These are phyloP conservation scores for Cryptococcus sp. DNA, from an alignment of 1,284 basidiomycete species.

Conservation along the genomic window DNA sequence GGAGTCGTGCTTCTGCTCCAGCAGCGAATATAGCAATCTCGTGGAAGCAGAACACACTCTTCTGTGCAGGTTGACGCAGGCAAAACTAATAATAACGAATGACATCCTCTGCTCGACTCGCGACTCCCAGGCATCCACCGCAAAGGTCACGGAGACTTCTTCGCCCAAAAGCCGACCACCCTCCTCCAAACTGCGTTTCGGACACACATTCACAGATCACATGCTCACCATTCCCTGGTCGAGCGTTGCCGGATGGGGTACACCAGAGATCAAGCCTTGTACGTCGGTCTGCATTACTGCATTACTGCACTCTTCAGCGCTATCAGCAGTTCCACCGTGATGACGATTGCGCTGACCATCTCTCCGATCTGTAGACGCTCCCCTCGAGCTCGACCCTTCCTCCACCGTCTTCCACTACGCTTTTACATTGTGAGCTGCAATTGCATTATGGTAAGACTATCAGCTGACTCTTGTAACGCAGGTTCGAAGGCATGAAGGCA, in stretches of 20 bases:
- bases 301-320: too few relatives aligned
- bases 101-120: background rate
- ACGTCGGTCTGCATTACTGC: conserved; percentile 39
- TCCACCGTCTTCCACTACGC: conserved; percentile 93
- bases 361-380: conserved; percentile 60
- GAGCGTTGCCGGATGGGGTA: conserved; percentile 71
- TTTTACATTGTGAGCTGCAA: conserved; percentile 49
- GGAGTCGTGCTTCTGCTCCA: conserved; percentile 1
- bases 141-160: conserved; percentile 59
- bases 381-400: conserved; percentile 76
- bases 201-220: conserved; percentile 74
- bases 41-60: too few relatives aligned
- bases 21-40: too few relatives aligned
- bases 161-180: conserved; percentile 53
- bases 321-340: background rate
- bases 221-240: conserved; percentile 88
- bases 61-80: too few relatives aligned
- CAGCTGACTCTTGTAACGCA: conserved; percentile 10
- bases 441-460: background rate
- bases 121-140: conserved; percentile 55
- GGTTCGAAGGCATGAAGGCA: conserved; percentile 95
- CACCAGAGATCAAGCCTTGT: conserved; percentile 83
- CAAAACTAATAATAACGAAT: background rate
- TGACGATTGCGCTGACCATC: background rate
- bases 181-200: conserved; percentile 56